A percentile compares a stretch with the other conserved stretches of the same genome.
These are phyloP conservation scores for Corymbia calophylla DNA, from an alignment of 441 rosid genomes.

Conservation along the genomic window DNA sequence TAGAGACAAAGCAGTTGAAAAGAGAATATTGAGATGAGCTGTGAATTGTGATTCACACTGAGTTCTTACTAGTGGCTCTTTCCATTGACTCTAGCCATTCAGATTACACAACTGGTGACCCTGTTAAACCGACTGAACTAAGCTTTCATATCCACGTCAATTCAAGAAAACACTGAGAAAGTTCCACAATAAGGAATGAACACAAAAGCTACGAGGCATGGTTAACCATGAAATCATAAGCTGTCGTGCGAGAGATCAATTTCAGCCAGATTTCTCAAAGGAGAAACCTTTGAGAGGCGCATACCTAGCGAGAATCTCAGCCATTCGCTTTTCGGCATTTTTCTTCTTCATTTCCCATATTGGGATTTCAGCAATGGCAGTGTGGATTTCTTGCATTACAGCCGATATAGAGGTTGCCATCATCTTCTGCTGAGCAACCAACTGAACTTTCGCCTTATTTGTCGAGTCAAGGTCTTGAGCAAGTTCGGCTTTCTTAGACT, in stretches of 20 bases:
- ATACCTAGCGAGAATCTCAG: background rate
- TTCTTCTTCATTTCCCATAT: background rate
- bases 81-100: background rate
- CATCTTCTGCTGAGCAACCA: background rate
- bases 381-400: background rate
- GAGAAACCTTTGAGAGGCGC: background rate
- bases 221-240: background rate
- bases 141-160: background rate
- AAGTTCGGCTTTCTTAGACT: background rate
- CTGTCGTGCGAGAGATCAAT: background rate
- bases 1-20: background rate
- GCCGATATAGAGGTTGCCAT: background rate
- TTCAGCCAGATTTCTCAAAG: background rate
- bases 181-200: background rate
- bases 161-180: background rate
- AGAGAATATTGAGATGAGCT: background rate
- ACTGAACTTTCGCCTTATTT: background rate
- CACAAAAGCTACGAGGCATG: background rate
- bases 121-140: background rate
- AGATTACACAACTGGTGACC: background rate
- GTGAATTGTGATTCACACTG: background rate
- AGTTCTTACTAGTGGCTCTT: background rate
- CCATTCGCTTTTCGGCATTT: background rate
- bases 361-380: background rate
- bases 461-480: background rate